Base-by-base conservation (phyloP, 2,329 filamentous ascomycete species). In the Teratosphaeriaceae sp. region DNA sequence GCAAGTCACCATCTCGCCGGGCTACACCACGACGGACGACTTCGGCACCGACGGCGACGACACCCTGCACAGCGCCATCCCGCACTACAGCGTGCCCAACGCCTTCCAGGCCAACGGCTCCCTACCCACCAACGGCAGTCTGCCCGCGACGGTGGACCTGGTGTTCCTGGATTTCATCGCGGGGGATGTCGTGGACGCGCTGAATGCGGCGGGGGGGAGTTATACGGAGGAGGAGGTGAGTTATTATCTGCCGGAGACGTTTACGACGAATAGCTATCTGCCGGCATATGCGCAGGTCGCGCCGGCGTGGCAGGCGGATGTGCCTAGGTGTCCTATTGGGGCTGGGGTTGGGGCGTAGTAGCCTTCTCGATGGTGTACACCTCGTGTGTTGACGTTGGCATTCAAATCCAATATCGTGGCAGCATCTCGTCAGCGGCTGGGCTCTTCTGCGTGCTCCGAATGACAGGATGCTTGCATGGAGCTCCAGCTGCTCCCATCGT, bases 1-100 rank as follows among this genome's bases (percentile, higher is more conserved):
- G 43, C 61, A 65, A 22, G 60, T 57, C 6, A 47, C 56, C 5
- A 8, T 13, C 7, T 65, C 65, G 0, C 66, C 74, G 0, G 77
- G 75, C 2, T 78, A 78, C 57, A 70, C 66, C 2, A 80, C 76
- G 0, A 67, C 55, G 2, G 76, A 80, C 48, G 76, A 78, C 54
- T 79, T 77, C 50, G 76, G 76, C 39, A 66, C 59, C 2, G 75
- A 69, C 50, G 73, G 75, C 13, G 76, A 79, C 51, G 76, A 80
- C 47, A 79, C 76, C 0, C 52, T 66, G 5, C 76, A 79, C 58
- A 62, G 64, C 3, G 40, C 43, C 6, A 74, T 78, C 33, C 67
- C 73, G 1, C 55, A 64, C 43, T 75, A 72, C 60, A 34, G 52
- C 1, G 65, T 73, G 33, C 75, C 75, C 3, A 65, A 70, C 47